Percentiles rank a stretch among this genome's conserved stretches.
Evolutionary conservation across 148 eudicot genomes (phyloP).

Genomic region (Camellia granthamiana): DNA sequence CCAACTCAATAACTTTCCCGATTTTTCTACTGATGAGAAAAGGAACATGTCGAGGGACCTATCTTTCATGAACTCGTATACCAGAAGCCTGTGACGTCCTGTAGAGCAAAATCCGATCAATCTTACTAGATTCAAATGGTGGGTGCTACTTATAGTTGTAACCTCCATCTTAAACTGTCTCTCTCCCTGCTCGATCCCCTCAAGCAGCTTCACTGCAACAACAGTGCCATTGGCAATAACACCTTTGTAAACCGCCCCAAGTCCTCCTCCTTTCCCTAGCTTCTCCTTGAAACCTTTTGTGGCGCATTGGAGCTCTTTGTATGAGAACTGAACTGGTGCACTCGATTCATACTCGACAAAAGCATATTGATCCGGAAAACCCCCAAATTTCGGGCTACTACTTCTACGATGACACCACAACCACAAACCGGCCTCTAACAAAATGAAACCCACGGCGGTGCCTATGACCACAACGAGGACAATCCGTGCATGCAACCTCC

Average conservation of each 20-base stretch:
- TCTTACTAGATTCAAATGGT: constrained; percentile 80
- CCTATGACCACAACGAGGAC: constrained; percentile 48
- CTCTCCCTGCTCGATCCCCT: constrained; percentile 87
- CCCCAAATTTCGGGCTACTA: constrained; percentile 50
- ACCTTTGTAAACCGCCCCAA: constrained; percentile 75
- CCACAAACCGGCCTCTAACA: constrained; percentile 58
- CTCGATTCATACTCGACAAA: constrained; percentile 87
- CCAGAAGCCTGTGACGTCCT: constrained; percentile 72
- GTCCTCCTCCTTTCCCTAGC: constrained; percentile 73
- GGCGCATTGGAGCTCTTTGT: constrained; percentile 57
- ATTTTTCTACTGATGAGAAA: constrained; percentile 32
- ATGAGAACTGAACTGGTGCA: constrained; percentile 74
- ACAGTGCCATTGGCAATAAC: constrained; percentile 50
- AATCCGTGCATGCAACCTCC: constrained; percentile 46
- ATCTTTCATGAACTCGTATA: constrained; percentile 81
- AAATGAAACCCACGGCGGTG: constrained; percentile 33
- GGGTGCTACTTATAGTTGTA: constrained; percentile 80
- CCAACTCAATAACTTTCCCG: constrained; percentile 52
- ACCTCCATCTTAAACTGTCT: constrained; percentile 89
- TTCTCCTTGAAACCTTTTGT: constrained; percentile 76
- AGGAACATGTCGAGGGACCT: constrained; percentile 71
- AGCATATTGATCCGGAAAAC: constrained; percentile 55
- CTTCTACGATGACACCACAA: constrained; percentile 65
- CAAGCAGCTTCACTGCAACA: constrained; percentile 77
- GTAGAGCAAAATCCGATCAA: constrained; percentile 84